Percentiles rank a stretch among this genome's conserved stretches.
phyloP scores from a whole-genome alignment of 1,284 basidiomycete species.

The Sanghuangporus sanghuang region DNA sequence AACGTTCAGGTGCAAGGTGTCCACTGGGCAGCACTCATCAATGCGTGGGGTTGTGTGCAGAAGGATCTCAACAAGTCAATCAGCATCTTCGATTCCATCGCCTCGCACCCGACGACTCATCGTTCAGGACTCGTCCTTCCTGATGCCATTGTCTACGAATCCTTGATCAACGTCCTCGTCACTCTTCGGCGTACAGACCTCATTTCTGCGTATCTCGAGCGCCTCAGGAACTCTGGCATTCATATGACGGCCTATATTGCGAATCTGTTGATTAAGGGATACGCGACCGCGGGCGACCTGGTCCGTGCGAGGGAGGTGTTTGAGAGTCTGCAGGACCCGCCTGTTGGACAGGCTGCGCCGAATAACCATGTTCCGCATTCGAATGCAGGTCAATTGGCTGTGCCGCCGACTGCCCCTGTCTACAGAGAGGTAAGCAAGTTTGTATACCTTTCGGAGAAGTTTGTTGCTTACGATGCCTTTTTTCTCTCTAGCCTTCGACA shows the following conservation, averaged over 20 bases:
- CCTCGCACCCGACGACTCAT: constrained; percentile 40
- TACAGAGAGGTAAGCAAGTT: constrained; percentile 78
- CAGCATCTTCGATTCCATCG: constrained; percentile 75
- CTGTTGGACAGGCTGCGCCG: constrained; percentile 82
- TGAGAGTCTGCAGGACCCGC: constrained; percentile 82
- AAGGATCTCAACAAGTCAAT: constrained; percentile 80
- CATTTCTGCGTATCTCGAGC: constrained; percentile 62
- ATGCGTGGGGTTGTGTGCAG: constrained; percentile 80
- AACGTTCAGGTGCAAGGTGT: constrained; percentile 68
- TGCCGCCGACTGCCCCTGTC: constrained; percentile 52
- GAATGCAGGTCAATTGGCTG: constrained; percentile 25
- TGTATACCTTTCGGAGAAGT: constrained; percentile 1
- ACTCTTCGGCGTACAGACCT: constrained; percentile 78
- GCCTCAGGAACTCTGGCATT: constrained; percentile 61
- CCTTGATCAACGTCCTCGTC: constrained; percentile 85
- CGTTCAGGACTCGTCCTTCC: constrained; percentile 36
- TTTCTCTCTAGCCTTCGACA: constrained; percentile 63
- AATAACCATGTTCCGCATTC: constrained; percentile 81
- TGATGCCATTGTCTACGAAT: constrained; percentile 90
- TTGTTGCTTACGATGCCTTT: not conserved
- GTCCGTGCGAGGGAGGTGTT: constrained; percentile 75
- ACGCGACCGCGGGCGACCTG: constrained; percentile 70
- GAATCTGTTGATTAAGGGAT: constrained; percentile 89
- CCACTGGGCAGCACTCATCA: constrained; percentile 92
- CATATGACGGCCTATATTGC: constrained; percentile 96